Evolutionary conservation across 139 green algal genomes (phyloP), one percentile per base, ranked within the genome.

Genomic region (Coccomyxa sp.): DNA sequence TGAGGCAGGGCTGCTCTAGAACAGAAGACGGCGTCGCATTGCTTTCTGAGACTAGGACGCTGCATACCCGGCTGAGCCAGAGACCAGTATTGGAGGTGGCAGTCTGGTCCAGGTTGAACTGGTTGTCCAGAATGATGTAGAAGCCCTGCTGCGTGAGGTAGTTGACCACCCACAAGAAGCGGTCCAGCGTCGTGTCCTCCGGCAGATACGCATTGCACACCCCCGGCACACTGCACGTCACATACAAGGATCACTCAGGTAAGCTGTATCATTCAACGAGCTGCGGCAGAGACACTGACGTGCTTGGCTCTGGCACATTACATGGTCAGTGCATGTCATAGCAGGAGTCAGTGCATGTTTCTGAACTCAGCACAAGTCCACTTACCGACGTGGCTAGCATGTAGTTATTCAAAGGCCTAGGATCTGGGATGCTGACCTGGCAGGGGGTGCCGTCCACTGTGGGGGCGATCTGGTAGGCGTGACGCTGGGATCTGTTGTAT

Each of bases 41-140:
- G n/a, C n/a, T n/a, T n/a, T n/a, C n/a, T n/a, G n/a, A n/a, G n/a
- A n/a, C n/a, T n/a, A n/a, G n/a, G n/a, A n/a, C n/a, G n/a, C n/a
- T n/a, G 68, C 68, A 18, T 8, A 54, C 75, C 81, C 81, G 75
- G 34, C 54, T 69, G 1, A 85, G 33, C 76, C 77, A 85, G 10
- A 50, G 18, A 7, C 73, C 14, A 5, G 37, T 50, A 73, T 73
- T 39, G 8, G 74, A 14, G 14, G 72, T 33, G 41, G 58, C 81
- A 18, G 72, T 79, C 12, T 70, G 55, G 73, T 82, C 81, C 40
- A 82, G 55, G 68, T 85, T 85, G 27, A 82, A 73, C 68, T 82
- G 78, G 54, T 75, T 78, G 72, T 89, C 87, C 34, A 89, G 71
- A 33, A 88, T 54, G 16, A 91, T 74, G 39, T 91, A 91, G 36